Base-by-base conservation (phyloP, 345 rosid species). In the Arabidopsis suecica region DNA sequence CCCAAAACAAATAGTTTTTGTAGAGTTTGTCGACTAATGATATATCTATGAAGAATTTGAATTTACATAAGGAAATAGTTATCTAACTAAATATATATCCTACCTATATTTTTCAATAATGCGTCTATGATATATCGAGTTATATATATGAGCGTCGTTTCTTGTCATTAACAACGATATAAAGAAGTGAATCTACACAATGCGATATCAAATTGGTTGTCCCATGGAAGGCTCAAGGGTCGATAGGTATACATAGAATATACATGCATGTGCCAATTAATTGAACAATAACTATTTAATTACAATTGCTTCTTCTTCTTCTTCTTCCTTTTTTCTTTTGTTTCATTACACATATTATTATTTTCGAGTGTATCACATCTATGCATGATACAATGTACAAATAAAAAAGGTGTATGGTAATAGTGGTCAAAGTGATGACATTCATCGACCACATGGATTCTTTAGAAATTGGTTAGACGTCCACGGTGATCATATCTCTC, bases 211-310 rank as follows among this genome's bases (percentile, higher is more conserved):
- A 60, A 60, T 60, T 60, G 73, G 69, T 42, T 75, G 79, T 60
- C 73, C 73, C 68, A 75, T 67, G 45, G 9, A 22, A 50, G 47
- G 25, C 62, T 49, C 79, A 59, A 75, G 74, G 62, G 79, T 40
- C 62, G 55, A 40, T 60, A 30, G 25, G 16, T 48, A 47, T 74
- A 55, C 6, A 66, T 55, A 73, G 32, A 50, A 51, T 41, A 57
- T 23, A 48, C 66, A 59, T 74, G 78, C 54, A 67, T 59, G 45
- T 59, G 78, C 73, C 6, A 45, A 28, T 18, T 11, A 45, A 32
- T 5, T 45, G 49, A 56, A 34, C 45, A 65, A 25, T 12, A 10
- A 40, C 12, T 28, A 18, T 13, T 42, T 38, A 11, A 51, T 37
- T 38, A 36, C 42, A 64, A 5, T 50, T 64, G 18, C 11, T 47